phyloP scores from a whole-genome alignment of 169 alveolate species.

The Cryptosporidium sp. region DNA sequence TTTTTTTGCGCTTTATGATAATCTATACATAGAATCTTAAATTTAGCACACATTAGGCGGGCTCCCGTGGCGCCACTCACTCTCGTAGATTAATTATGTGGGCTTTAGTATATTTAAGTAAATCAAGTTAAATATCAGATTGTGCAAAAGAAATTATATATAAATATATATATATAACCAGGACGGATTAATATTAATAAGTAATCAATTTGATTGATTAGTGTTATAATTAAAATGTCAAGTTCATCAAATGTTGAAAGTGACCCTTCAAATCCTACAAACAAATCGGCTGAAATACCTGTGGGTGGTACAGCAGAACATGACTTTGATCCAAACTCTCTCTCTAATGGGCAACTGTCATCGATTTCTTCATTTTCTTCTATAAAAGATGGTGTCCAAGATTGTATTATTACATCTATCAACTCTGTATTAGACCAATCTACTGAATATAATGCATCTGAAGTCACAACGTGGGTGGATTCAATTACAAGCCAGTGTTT shows the following conservation, averaged over 20 bases:
- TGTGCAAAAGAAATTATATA: not conserved
- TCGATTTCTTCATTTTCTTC: constrained; percentile 71
- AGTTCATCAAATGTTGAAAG: constrained; percentile 27
- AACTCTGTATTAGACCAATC: constrained; percentile 69
- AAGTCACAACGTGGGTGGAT: constrained; percentile 79
- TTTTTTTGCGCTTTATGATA: not conserved
- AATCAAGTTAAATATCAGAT: constrained; percentile 23
- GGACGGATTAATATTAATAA: not conserved
- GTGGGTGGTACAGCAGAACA: constrained; percentile 42
- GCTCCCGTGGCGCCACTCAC: not conserved
- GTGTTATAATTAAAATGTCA: constrained; percentile 30
- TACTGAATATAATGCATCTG: constrained; percentile 72
- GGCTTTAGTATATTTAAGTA: constrained; percentile 12
- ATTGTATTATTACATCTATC: constrained; percentile 69
- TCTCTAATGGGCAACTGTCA: constrained; percentile 12
- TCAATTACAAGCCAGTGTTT: constrained; percentile 75
- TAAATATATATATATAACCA: constrained; percentile 1
- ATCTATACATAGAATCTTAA: not conserved
- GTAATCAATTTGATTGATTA: not conserved
- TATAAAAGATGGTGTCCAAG: constrained; percentile 63
- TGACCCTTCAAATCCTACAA: constrained; percentile 25
- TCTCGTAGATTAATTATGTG: constrained; percentile 57
- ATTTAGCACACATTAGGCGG: constrained; percentile 52
- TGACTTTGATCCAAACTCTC: constrained; percentile 33
- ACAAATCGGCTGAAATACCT: constrained; percentile 16